These are phyloP conservation scores for Aureobasidium namibiae DNA, from an alignment of 2,329 filamentous ascomycete genomes.

Conservation along the genomic window DNA sequence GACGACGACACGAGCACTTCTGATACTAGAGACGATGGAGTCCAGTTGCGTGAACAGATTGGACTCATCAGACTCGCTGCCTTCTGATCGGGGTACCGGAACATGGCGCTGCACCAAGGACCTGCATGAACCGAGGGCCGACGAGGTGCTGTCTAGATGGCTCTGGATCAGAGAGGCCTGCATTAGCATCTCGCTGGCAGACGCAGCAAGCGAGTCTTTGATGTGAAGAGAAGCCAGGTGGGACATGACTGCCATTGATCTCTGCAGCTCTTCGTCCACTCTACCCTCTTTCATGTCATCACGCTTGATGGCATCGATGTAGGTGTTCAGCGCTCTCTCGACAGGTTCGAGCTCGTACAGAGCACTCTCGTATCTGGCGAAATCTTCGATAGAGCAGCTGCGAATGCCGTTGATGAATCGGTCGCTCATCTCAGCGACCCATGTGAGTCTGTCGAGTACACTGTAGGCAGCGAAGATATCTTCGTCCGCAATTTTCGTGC, in stretches of 20 bases:
- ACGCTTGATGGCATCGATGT: conserved; percentile 74
- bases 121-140: conserved; percentile 55
- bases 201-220: conserved; percentile 58
- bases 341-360: conserved; percentile 85
- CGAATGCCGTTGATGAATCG: conserved; percentile 75
- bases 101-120: conserved; percentile 60
- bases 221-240: conserved; percentile 80
- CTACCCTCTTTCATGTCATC: conserved; percentile 82
- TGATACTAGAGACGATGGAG: conserved; percentile 61
- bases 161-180: conserved; percentile 67
- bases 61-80: conserved; percentile 41
- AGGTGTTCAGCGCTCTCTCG: conserved; percentile 77
- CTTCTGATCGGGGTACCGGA: conserved; percentile 53
- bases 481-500: conserved; percentile 62
- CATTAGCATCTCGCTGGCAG: conserved; percentile 74
- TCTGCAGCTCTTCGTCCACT: conserved; percentile 71
- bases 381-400: conserved; percentile 69
- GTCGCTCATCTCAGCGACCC: conserved; percentile 74
- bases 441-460: conserved; percentile 75
- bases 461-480: conserved; percentile 74
- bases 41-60: conserved; percentile 66
- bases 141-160: conserved; percentile 69
- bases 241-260: conserved; percentile 74
- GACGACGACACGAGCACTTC: conserved; percentile 75
- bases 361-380: conserved; percentile 69